Percentiles rank a stretch among this genome's conserved stretches.
phyloP scores from a whole-genome alignment of 768 basidiomycete species.

The Leccinum variicolor region DNA sequence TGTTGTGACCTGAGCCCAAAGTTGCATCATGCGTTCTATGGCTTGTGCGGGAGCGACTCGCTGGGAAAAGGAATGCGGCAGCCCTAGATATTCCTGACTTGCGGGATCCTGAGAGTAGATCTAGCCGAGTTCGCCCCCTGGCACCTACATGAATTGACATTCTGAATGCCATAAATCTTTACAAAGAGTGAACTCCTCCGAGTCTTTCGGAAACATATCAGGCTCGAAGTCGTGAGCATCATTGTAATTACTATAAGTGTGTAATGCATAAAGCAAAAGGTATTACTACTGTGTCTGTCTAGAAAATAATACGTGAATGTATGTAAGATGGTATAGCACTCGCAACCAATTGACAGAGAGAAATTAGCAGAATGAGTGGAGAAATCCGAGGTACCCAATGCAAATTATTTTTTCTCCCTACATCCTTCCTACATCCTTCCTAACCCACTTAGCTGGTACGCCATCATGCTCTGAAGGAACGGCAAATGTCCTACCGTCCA shows the following conservation, averaged over 20 bases:
- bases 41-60: too few species aligned
- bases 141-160: too few species aligned
- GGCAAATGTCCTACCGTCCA: slow-evolving; percentile 18
- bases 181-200: background rate
- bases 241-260: background rate
- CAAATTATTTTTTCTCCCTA: background rate
- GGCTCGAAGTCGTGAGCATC: background rate
- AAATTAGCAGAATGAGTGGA: background rate
- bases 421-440: slow-evolving; percentile 12
- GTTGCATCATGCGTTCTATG: too few species aligned
- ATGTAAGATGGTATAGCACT: background rate
- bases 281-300: background rate
- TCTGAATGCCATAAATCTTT: background rate
- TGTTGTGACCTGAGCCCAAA: too few species aligned
- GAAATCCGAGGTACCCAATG: background rate
- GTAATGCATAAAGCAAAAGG: background rate
- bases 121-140: too few species aligned
- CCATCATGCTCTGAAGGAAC: slow-evolving; percentile 10
- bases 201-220: background rate
- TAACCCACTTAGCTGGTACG: slow-evolving; percentile 22
- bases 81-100: too few species aligned
- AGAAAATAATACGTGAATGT: background rate
- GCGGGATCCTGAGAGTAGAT: too few species aligned
- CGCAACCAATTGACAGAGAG: background rate
- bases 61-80: too few species aligned